Percentiles rank a stretch among this genome's conserved stretches.
Evolutionary conservation across 73 alveolate genomes (phyloP).

Genomic region (Paramecium pentaurelia): DNA sequence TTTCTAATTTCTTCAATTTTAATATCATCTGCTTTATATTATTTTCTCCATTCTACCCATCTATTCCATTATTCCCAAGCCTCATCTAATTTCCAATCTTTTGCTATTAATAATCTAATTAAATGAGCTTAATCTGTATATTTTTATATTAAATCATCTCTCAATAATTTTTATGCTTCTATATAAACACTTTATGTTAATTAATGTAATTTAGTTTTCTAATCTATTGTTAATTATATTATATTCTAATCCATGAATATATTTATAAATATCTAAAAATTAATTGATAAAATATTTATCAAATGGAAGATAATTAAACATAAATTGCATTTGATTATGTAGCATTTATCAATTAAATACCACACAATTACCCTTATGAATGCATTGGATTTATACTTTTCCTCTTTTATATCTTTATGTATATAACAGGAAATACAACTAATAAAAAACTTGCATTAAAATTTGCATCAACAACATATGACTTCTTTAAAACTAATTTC

Average conservation of each 20-base stretch:
- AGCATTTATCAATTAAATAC: neutral
- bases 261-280: neutral
- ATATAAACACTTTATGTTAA: neutral
- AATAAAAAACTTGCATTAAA: neutral
- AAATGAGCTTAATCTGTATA: slow-evolving; percentile 4
- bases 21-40: slow-evolving; percentile 24
- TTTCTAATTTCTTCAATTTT: neutral
- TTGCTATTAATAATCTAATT: neutral
- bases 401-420: neutral
- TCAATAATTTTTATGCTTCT: neutral
- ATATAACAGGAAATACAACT: neutral
- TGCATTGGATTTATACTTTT: neutral
- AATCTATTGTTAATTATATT: neutral
- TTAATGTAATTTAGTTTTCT: neutral
- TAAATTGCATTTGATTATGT: neutral
- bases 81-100: neutral
- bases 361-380: neutral
- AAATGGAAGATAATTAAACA: neutral
- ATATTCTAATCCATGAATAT: neutral
- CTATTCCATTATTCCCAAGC: neutral
- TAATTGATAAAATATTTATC: neutral
- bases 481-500: neutral
- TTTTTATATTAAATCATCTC: neutral
- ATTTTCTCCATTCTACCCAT: slow-evolving; percentile 45
- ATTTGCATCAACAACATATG: neutral